Conservation (phyloP, 805 yeast species). For the Lachancea fermentati region DNA sequence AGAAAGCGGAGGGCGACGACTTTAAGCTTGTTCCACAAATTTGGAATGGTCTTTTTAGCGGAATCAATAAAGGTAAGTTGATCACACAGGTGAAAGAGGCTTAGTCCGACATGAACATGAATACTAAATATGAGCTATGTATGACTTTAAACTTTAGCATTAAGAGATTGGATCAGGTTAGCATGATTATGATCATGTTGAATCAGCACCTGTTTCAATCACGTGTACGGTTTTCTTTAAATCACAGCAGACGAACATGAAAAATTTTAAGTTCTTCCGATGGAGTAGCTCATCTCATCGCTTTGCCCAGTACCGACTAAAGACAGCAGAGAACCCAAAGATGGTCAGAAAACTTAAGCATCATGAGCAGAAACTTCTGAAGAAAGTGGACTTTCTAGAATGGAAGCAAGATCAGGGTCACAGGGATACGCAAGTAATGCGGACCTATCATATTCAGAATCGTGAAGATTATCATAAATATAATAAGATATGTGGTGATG, state of each 20-base stretch:
- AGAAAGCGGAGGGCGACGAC: constrained; percentile 37
- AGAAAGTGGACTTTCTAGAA: constrained; percentile 92
- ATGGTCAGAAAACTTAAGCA: constrained; percentile 88
- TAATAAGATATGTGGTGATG: constrained; percentile 86
- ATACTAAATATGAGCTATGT: neutral
- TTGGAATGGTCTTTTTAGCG: constrained; percentile 44
- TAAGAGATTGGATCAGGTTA: too few relatives aligned
- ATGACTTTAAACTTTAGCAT: too few relatives aligned
- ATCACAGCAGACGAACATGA: neutral
- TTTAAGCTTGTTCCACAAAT: constrained; percentile 41
- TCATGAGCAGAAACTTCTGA: constrained; percentile 91
- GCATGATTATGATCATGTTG: too few relatives aligned
- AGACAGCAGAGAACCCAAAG: constrained; percentile 7
- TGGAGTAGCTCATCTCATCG: constrained; percentile 4
- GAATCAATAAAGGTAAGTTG: constrained; percentile 46
- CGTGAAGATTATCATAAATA: constrained; percentile 95
- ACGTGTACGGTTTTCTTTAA: too few relatives aligned
- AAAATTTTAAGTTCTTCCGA: neutral
- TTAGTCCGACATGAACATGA: neutral
- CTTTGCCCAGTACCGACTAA: constrained; percentile 1
- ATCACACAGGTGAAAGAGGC: constrained; percentile 38
- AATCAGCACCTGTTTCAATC: too few relatives aligned
- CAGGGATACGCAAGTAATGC: constrained; percentile 94
- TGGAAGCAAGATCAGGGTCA: constrained; percentile 97
- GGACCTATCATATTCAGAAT: constrained; percentile 87